A percentile compares a stretch with the other conserved stretches of the same genome.
Evolutionary conservation across 495 filamentous ascomycete species (phyloP).

Genomic region (Talaromyces thailandensis): DNA sequence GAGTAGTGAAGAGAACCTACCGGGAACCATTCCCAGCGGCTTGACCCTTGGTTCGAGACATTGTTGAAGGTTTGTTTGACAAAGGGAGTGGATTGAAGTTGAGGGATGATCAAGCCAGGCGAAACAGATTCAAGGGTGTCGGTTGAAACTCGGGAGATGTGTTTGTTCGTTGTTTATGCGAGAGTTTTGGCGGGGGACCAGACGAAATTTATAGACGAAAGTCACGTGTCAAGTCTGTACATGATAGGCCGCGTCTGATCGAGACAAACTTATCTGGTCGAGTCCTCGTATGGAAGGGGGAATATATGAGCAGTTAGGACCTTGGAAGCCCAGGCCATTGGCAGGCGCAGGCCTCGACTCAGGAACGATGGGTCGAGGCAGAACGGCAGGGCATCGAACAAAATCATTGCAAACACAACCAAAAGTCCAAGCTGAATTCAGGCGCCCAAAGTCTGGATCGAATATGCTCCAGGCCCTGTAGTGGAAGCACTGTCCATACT

Average conservation of each 20-base stretch:
- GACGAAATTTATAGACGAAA: not conserved
- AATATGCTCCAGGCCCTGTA: not conserved
- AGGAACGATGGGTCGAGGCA: not conserved
- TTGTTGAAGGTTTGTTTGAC: not conserved
- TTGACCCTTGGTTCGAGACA: not conserved
- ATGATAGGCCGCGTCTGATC: not conserved
- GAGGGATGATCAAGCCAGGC: not conserved
- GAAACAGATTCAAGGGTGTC: not conserved
- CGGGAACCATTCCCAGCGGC: not conserved
- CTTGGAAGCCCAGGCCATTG: not conserved
- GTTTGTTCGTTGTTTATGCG: not conserved
- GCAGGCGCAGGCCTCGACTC: not conserved
- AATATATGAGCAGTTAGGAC: not conserved
- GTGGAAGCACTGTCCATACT: not conserved
- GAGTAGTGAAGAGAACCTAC: not conserved
- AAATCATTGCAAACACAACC: not conserved
- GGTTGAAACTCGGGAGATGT: not conserved
- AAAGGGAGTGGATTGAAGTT: not conserved
- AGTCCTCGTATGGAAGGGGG: not conserved
- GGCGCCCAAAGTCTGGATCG: not conserved
- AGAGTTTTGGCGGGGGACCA: not conserved
- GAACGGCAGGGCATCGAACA: not conserved
- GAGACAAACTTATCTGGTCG: not conserved
- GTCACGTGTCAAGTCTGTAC: not conserved
- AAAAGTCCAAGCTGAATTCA: not conserved